Percentiles rank a stretch among this genome's conserved stretches.
phyloP scores from a whole-genome alignment of 306 rosid genomes.

The Quillaja saponaria region DNA sequence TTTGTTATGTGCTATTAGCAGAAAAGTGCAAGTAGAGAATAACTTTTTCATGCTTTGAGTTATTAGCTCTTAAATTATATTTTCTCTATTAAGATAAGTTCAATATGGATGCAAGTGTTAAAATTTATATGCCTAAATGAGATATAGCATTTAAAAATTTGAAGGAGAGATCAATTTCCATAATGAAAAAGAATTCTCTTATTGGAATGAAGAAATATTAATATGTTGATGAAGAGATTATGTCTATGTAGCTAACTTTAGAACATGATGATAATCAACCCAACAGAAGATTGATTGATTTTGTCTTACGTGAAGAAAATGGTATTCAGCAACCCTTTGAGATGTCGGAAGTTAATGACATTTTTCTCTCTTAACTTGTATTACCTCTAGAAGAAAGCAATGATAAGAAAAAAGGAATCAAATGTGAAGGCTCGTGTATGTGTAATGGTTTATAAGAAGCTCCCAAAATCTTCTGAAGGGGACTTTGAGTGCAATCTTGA shows the following conservation, averaged over 20 bases:
- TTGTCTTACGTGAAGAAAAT: constrained; percentile 64
- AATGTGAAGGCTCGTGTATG: constrained; percentile 73
- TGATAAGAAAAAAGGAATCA: constrained; percentile 66
- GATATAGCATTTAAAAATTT: no score
- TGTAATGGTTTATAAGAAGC: constrained; percentile 70
- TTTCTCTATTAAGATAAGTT: no score
- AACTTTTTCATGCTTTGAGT: no score
- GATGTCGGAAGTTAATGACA: constrained; percentile 71
- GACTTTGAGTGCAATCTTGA: constrained; percentile 64
- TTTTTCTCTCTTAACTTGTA: constrained; percentile 70
- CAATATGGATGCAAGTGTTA: no score
- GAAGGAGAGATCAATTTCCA: no score
- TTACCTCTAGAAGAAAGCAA: constrained; percentile 58
- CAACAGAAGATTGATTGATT: constrained; percentile 74
- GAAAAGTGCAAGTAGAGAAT: no score
- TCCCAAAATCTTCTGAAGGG: constrained; percentile 67
- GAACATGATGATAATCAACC: constrained; percentile 59
- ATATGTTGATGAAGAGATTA: constrained; percentile 63
- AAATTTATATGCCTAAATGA: no score
- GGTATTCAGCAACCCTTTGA: constrained; percentile 72
- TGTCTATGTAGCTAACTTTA: constrained; percentile 62
- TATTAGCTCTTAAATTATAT: no score
- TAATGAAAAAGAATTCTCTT: no score
- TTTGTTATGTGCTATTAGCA: no score
- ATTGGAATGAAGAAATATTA: no score